phyloP scores from a whole-genome alignment of 192 early-diverging fungal genomes.

The Funneliformis geosporum region DNA sequence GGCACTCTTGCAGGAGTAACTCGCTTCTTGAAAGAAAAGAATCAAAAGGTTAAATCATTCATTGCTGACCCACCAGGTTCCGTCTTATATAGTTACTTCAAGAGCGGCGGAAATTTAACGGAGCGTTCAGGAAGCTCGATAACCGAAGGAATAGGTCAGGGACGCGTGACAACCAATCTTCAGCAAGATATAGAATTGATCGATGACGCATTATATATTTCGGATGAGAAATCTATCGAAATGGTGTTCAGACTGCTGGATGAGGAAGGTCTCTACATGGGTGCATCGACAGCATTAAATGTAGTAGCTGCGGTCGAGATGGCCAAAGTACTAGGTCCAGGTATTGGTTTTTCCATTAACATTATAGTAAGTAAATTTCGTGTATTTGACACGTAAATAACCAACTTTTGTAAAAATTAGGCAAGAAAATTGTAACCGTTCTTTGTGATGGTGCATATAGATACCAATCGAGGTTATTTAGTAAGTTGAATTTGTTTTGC shows the following conservation, averaged over 20 bases:
- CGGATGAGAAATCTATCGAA: constrained; percentile 76
- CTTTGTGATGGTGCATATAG: constrained; percentile 89
- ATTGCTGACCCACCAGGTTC: constrained; percentile 92
- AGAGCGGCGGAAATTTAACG: constrained; percentile 62
- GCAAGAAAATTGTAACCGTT: constrained; percentile 79
- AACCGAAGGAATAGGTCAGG: constrained; percentile 96
- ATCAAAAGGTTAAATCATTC: constrained; percentile 73
- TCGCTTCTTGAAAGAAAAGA: constrained; percentile 78
- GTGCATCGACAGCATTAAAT: constrained; percentile 90
- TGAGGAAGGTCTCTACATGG: constrained; percentile 93
- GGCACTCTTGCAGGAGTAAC: constrained; percentile 88
- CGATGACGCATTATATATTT: constrained; percentile 81
- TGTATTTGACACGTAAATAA: background rate
- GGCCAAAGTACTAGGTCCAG: constrained; percentile 81
- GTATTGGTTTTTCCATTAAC: constrained; percentile 36
- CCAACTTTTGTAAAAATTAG: constrained; percentile 25
- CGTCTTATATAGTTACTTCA: constrained; percentile 85
- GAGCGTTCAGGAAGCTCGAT: constrained; percentile 83
- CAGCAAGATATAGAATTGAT: constrained; percentile 75
- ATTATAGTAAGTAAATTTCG: background rate
- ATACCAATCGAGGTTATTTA: constrained; percentile 81
- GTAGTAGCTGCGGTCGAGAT: constrained; percentile 90
- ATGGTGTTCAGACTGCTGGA: constrained; percentile 91
- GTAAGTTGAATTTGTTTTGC: constrained; percentile 45
- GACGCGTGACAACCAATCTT: constrained; percentile 90